Conservation (phyloP, 768 basidiomycete species). For the Tylopilus felleus region DNA sequence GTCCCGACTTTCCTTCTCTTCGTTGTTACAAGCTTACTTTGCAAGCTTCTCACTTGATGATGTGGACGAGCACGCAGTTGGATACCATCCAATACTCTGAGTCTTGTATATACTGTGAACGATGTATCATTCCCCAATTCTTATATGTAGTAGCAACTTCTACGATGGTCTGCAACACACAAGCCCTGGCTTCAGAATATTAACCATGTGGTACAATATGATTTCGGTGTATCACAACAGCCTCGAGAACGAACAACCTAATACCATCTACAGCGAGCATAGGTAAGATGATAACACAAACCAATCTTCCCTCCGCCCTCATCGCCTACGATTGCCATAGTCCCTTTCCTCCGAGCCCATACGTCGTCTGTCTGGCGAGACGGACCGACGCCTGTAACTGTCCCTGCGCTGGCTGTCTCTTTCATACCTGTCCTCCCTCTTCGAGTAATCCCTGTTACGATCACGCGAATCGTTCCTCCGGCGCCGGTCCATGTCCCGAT, state of each 20-base stretch:
- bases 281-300: background rate
- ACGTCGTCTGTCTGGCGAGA: constrained; percentile 24
- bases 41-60: constrained; percentile 21
- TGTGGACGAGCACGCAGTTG: background rate
- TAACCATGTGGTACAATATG: too few relatives aligned
- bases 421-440: constrained; percentile 22
- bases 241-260: background rate
- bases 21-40: constrained; percentile 22
- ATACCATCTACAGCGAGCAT: background rate
- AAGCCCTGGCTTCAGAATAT: background rate
- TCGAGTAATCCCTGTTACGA: constrained; percentile 15
- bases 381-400: constrained; percentile 19
- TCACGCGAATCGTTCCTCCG: constrained; percentile 26
- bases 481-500: constrained; percentile 26
- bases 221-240: background rate
- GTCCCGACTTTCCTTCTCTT: constrained; percentile 23
- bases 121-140: constrained; percentile 5
- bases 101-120: background rate
- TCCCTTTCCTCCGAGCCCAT: constrained; percentile 24
- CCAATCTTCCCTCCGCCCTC: background rate
- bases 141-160: background rate
- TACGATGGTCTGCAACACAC: background rate
- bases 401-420: constrained; percentile 24
- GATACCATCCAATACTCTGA: background rate
- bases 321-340: constrained; percentile 21